Evolutionary conservation across 805 yeast species (phyloP).

Genomic region (Cyberlindnera suaveolens): DNA sequence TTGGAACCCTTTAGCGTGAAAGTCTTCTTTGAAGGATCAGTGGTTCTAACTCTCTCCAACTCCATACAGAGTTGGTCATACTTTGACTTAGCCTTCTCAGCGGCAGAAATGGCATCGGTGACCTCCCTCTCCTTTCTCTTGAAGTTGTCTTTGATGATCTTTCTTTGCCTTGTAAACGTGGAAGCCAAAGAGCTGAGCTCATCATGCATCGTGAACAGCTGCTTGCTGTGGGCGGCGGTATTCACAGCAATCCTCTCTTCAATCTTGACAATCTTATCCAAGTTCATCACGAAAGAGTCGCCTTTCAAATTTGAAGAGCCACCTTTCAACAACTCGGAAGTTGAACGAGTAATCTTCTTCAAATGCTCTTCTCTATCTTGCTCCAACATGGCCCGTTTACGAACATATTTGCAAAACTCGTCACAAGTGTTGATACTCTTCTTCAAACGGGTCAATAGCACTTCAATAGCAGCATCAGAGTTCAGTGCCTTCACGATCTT

Average conservation of each 20-base stretch:
- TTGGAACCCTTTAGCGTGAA: slow-evolving; percentile 75
- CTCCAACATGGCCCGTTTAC: slow-evolving; percentile 71
- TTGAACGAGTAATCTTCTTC: slow-evolving; percentile 59
- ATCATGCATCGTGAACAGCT: slow-evolving; percentile 78
- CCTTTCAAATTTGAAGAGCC: slow-evolving; percentile 39
- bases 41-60: slow-evolving; percentile 69
- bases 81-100: slow-evolving; percentile 80
- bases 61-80: slow-evolving; percentile 82
- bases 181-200: slow-evolving; percentile 69
- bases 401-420: slow-evolving; percentile 74
- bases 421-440: slow-evolving; percentile 78
- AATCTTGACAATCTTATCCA: slow-evolving; percentile 64
- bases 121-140: slow-evolving; percentile 79
- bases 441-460: slow-evolving; percentile 66
- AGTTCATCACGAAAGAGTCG: slow-evolving; percentile 60
- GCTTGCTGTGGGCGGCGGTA: slow-evolving; percentile 69
- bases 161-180: slow-evolving; percentile 68
- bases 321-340: slow-evolving; percentile 39
- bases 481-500: slow-evolving; percentile 46
- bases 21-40: slow-evolving; percentile 81
- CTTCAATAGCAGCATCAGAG: slow-evolving; percentile 73
- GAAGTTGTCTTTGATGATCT: slow-evolving; percentile 75
- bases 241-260: slow-evolving; percentile 75
- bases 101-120: slow-evolving; percentile 69
- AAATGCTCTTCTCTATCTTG: slow-evolving; percentile 73